Evolutionary conservation across 2,329 filamentous ascomycete genomes (phyloP).

Genomic region (Scopulariopsis brevicaulis): DNA sequence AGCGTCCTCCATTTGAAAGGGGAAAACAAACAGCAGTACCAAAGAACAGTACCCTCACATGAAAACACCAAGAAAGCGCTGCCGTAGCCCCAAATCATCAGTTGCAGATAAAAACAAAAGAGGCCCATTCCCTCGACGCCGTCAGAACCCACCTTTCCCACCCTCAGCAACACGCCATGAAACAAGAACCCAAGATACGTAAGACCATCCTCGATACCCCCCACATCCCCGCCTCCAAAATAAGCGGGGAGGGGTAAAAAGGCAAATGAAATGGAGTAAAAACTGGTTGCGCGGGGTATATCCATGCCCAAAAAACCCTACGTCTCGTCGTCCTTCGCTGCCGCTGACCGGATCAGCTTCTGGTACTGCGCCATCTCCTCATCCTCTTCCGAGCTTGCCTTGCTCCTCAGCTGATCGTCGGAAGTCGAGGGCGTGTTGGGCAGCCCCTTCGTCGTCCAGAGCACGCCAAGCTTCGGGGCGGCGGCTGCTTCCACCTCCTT

Average conservation of each 20-base stretch:
- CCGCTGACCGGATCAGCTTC: conserved; percentile 23
- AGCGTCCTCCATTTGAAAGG: not conserved
- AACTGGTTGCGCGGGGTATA: not conserved
- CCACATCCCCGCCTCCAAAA: not conserved
- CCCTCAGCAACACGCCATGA: not conserved
- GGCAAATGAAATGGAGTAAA: not conserved
- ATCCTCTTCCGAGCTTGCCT: conserved; percentile 17
- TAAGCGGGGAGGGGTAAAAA: not conserved
- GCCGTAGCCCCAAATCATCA: not conserved
- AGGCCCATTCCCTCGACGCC: not conserved
- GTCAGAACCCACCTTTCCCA: not conserved
- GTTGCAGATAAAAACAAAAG: not conserved
- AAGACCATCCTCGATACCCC: not conserved
- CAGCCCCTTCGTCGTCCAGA: conserved; percentile 18
- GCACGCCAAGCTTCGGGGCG: conserved; percentile 14
- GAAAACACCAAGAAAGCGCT: not conserved
- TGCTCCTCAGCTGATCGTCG: conserved; percentile 10
- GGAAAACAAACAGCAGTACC: not conserved
- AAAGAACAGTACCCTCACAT: not conserved
- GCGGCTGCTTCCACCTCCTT: conserved; percentile 16
- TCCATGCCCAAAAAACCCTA: not conserved
- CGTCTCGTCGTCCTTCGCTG: conserved; percentile 18
- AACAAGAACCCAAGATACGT: not conserved
- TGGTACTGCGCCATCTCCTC: conserved; percentile 23
- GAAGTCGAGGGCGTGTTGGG: conserved; percentile 5